Evolutionary conservation across 164 flowering plant genomes (phyloP).

Genomic region (Buxus sempervirens): DNA sequence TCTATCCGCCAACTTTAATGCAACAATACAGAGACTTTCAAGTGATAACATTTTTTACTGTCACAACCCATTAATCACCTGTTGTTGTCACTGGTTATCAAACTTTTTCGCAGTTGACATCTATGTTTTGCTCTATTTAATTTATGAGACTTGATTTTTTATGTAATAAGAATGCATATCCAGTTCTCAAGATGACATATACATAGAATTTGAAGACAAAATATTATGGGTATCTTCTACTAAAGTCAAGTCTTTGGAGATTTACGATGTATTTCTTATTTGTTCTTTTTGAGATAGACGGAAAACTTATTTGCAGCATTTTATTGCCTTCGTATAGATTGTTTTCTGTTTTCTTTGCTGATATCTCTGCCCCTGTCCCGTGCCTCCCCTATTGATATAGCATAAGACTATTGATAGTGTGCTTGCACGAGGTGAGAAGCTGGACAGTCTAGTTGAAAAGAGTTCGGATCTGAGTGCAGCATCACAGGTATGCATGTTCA

Average conservation of each 20-base stretch:
- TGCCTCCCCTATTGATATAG: conserved; percentile 33
- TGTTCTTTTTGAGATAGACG: not conserved
- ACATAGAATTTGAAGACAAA: not conserved
- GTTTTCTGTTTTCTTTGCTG: too few relatives aligned
- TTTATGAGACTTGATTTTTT: not conserved
- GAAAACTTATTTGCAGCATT: not conserved
- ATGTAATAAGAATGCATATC: not conserved
- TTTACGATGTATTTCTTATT: not conserved
- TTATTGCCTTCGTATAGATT: too few relatives aligned
- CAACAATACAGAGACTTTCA: not conserved
- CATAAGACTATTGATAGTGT: conserved; percentile 98
- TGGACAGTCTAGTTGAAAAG: conserved; percentile 95
- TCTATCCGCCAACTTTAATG: not conserved
- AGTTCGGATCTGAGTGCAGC: conserved; percentile 99
- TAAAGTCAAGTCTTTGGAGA: not conserved
- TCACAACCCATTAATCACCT: too few relatives aligned
- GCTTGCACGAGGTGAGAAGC: conserved; percentile 90
- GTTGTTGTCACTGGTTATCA: not conserved
- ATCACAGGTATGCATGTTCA: conserved; percentile 65
- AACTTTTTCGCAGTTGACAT: not conserved
- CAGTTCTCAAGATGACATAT: not conserved
- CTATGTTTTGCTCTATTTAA: not conserved
- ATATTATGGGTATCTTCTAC: not conserved
- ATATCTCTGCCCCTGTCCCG: not conserved
- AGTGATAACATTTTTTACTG: not conserved